Percentiles rank a stretch among this genome's conserved stretches.
Evolutionary conservation across 1,139 yeast genomes (phyloP).

Genomic region (Blastobotrys aristatus): DNA sequence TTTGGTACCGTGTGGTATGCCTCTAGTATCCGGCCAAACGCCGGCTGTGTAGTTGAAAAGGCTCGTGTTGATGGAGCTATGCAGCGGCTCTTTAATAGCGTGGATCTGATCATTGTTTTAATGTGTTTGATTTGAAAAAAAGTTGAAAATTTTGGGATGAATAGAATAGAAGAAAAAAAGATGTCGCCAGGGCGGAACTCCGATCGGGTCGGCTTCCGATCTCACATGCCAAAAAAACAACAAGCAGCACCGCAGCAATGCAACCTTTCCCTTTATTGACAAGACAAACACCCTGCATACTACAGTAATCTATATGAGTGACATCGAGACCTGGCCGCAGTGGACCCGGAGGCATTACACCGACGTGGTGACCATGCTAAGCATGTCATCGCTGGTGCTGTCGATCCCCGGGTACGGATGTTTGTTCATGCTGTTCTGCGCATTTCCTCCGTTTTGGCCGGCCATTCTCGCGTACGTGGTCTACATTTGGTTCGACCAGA

Average conservation of each 20-base stretch:
- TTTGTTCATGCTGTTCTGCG: constrained; percentile 51
- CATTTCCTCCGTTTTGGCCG: constrained; percentile 71
- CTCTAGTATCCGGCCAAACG: constrained; percentile 9
- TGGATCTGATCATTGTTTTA: not conserved
- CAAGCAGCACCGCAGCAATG: too few species aligned
- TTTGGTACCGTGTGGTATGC: constrained; percentile 33
- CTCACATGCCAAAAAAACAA: too few species aligned
- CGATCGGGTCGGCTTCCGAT: too few species aligned
- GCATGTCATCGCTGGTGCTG: constrained; percentile 65
- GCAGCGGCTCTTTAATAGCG: not conserved
- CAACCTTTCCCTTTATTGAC: too few species aligned
- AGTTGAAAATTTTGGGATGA: not conserved
- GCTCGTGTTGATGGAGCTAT: not conserved
- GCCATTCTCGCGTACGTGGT: constrained; percentile 42
- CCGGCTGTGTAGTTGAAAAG: constrained; percentile 8
- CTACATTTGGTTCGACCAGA: constrained; percentile 55
- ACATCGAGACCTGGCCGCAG: too few species aligned
- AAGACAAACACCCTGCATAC: too few species aligned
- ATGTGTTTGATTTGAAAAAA: not conserved
- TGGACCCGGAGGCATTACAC: not conserved
- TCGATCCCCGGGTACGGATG: constrained; percentile 59
- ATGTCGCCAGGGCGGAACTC: too few species aligned
- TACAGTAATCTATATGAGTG: too few species aligned
- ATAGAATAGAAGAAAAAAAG: too few species aligned
- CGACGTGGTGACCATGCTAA: constrained; percentile 2